Base-by-base conservation (phyloP, 768 basidiomycete species). In the Favolaschia claudopus region DNA sequence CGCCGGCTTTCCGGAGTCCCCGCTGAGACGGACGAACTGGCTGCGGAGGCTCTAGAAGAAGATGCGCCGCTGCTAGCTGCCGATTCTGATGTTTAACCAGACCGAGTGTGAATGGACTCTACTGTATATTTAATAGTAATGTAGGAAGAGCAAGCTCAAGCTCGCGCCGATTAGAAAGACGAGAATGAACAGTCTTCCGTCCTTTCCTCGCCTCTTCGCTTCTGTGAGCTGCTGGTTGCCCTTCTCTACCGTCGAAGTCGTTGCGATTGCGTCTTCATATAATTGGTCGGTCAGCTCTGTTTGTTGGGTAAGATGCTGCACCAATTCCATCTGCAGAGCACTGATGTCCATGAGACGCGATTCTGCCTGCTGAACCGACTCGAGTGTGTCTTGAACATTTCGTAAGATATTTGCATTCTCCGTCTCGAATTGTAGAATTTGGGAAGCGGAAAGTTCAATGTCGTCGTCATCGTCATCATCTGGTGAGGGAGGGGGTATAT, bases 101-200 rank as follows among this genome's bases (percentile, higher is more conserved):
- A 5, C 12, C 17, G 34, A 8, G 7, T 44, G 5, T 37, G 17
- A 24, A 25, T 38, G 36, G 40, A 13, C 15, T 20, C 24, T 47
- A 49, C 25, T 38, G 49, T 53, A 48, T 39, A 34, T 64, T 77
- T 77, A 93, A 76, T 97, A 98, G 75, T 90, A 89, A 74, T 99
- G 95, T 66, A 99, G 75, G 83, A 98, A 99, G 40, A 99, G 79
- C 63, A 99, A 73, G 44, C 93, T 94, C 64, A 97, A 74, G 73
- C 91, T 94, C 8, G 96, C 95, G 17, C 96, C 94, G 36, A 99
- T 79, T 54, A 99, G 83, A 76, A 99, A 98, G 20, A 97, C 77
- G 36, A 99, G 77, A 63, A 99, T 85, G 77, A 93, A 99, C 64
- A 95, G 77, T 72, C 97, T 82, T 36, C 92, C 86, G 66, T 97